Percentiles rank a stretch among this genome's conserved stretches.
Conservation (phyloP, 345 rosid genomes). For the Syzygium aqueum region DNA sequence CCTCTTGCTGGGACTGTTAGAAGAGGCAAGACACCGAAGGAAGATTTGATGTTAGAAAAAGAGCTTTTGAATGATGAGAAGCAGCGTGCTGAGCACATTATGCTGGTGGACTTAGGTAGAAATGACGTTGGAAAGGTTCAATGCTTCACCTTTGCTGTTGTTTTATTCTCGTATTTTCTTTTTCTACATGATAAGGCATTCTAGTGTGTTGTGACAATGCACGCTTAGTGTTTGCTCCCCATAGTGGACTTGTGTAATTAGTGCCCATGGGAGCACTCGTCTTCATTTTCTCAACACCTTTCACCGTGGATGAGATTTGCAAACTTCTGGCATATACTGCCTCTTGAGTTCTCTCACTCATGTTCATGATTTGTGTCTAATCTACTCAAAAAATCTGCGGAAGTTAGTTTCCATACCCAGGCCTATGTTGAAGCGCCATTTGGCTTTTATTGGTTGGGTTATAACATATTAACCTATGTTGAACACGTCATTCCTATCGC, state of each 20-base stretch:
- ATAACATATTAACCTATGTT: neutral
- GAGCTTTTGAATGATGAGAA: slow-evolving; percentile 81
- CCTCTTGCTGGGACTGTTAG: slow-evolving; percentile 95
- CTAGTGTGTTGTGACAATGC: neutral
- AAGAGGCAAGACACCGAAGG: slow-evolving; percentile 82
- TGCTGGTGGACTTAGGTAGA: slow-evolving; percentile 97
- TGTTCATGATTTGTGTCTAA: neutral
- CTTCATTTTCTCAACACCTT: neutral
- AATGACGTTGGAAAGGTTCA: slow-evolving; percentile 96
- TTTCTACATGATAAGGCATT: neutral
- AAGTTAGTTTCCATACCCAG: neutral
- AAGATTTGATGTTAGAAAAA: slow-evolving; percentile 63
- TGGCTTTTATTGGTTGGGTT: neutral
- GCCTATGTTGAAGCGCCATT: neutral
- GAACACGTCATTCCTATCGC: neutral
- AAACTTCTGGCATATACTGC: neutral
- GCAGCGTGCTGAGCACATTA: slow-evolving; percentile 93
- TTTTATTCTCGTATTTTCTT: neutral
- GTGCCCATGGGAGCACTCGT: neutral
- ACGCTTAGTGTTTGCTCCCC: neutral
- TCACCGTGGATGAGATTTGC: neutral
- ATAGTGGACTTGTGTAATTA: neutral
- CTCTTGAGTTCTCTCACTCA: neutral
- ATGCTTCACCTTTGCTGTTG: neutral
- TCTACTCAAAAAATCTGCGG: neutral